Conservation (phyloP, 2,329 filamentous ascomycete genomes). For the Phoma sp. region DNA sequence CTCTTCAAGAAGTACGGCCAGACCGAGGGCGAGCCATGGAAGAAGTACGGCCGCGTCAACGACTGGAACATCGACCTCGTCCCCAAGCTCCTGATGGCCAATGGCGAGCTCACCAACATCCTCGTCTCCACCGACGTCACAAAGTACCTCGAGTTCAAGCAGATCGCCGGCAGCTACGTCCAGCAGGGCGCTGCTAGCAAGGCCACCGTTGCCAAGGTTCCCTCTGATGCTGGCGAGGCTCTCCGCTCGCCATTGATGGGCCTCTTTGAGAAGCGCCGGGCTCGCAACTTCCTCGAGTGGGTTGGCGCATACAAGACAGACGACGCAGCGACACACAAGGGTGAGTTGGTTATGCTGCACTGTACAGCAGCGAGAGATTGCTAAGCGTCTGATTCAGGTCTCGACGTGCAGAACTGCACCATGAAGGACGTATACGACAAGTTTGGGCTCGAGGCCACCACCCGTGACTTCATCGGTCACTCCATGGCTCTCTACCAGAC, state of each 20-base stretch:
- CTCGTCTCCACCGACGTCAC: slow-evolving; percentile 87
- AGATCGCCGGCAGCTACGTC: slow-evolving; percentile 92
- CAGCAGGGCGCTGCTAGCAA: slow-evolving; percentile 84
- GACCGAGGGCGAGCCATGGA: slow-evolving; percentile 89
- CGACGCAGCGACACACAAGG: slow-evolving; percentile 87
- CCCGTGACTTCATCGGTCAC: slow-evolving; percentile 95
- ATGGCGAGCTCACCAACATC: slow-evolving; percentile 97
- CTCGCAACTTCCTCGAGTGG: slow-evolving; percentile 97
- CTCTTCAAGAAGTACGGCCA: slow-evolving; percentile 98
- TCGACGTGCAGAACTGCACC: slow-evolving; percentile 78
- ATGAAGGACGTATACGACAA: slow-evolving; percentile 99
- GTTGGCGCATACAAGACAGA: slow-evolving; percentile 84
- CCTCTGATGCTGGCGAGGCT: slow-evolving; percentile 86
- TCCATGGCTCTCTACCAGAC: slow-evolving; percentile 96
- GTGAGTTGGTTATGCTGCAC: slow-evolving; percentile 58
- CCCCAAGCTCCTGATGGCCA: slow-evolving; percentile 98
- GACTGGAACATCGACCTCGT: slow-evolving; percentile 99
- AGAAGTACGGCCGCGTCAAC: slow-evolving; percentile 94
- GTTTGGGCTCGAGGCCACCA: slow-evolving; percentile 87
- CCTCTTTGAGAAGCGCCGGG: slow-evolving; percentile 95
- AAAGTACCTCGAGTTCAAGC: slow-evolving; percentile 62
- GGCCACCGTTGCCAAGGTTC: slow-evolving; percentile 95
- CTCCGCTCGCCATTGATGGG: slow-evolving; percentile 95
- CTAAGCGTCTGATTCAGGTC: slow-evolving; percentile 57
- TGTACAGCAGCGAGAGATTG: neutral